These are phyloP conservation scores for Eucalyptus cloeziana DNA, from an alignment of 345 rosid species.

Conservation along the genomic window DNA sequence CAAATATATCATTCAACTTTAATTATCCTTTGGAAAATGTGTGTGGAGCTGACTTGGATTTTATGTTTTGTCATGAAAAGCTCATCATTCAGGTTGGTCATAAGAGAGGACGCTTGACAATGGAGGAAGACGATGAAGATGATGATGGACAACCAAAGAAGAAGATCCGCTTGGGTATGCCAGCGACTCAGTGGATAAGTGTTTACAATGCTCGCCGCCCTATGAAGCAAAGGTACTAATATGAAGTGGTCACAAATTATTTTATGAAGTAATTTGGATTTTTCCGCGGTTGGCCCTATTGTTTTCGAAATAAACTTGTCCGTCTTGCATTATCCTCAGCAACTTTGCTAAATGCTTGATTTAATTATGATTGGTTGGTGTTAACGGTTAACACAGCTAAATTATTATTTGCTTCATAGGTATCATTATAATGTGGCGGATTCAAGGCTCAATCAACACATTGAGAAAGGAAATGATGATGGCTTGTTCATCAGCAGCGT, in stretches of 20 bases:
- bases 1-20: neutral
- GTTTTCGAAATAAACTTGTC: neutral
- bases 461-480: conserved; percentile 56
- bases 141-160: conserved; percentile 61
- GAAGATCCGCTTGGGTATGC: conserved; percentile 60
- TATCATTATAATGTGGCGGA: conserved; percentile 74
- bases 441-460: conserved; percentile 42
- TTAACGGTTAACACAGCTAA: neutral
- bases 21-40: neutral
- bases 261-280: neutral
- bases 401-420: conserved; percentile 14
- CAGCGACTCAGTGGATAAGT: conserved; percentile 66
- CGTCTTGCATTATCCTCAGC: neutral
- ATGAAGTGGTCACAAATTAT: neutral
- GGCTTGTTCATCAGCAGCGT: conserved; percentile 58
- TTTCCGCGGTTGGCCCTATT: neutral
- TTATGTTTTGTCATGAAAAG: conserved; percentile 1
- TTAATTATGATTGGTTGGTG: neutral
- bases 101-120: conserved; percentile 43
- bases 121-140: conserved; percentile 51
- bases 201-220: conserved; percentile 61
- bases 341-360: neutral
- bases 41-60: neutral
- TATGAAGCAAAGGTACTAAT: conserved; percentile 61
- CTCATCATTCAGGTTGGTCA: conserved; percentile 58